These are phyloP conservation scores for Aurifilum marmelostoma DNA, from an alignment of 2,329 filamentous ascomycete species.

Conservation along the genomic window DNA sequence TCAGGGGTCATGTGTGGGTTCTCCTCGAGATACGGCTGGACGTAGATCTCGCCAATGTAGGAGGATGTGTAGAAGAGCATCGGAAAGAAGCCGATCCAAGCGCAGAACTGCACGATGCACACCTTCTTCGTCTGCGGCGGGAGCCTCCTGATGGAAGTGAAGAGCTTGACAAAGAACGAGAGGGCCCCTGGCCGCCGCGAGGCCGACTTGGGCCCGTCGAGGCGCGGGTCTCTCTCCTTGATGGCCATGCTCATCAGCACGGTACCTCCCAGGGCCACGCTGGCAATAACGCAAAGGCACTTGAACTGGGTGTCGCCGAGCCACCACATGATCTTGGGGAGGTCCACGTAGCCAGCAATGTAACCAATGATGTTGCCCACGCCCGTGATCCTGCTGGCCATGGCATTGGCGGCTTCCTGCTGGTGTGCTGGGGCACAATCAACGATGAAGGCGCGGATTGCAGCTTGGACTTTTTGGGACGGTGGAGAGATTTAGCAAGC, in stretches of 20 bases:
- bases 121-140: slow-evolving; percentile 83
- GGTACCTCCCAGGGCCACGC: slow-evolving; percentile 70
- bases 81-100: slow-evolving; percentile 95
- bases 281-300: slow-evolving; percentile 84
- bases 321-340: slow-evolving; percentile 75
- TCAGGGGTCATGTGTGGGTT: slow-evolving; percentile 77
- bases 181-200: slow-evolving; percentile 67
- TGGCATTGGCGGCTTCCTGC: slow-evolving; percentile 91
- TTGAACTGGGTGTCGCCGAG: slow-evolving; percentile 92
- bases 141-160: slow-evolving; percentile 74
- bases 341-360: slow-evolving; percentile 80
- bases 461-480: slow-evolving; percentile 72
- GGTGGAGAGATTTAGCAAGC: neutral
- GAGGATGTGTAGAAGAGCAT: slow-evolving; percentile 95
- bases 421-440: slow-evolving; percentile 92
- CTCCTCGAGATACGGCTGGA: slow-evolving; percentile 75
- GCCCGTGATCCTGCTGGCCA: slow-evolving; percentile 85
- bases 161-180: slow-evolving; percentile 78
- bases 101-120: slow-evolving; percentile 80
- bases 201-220: slow-evolving; percentile 63
- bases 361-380: slow-evolving; percentile 92
- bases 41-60: slow-evolving; percentile 91
- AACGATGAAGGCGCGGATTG: slow-evolving; percentile 88
- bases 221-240: slow-evolving; percentile 77
- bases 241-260: slow-evolving; percentile 71